Conservation (phyloP, 208 protist species). For the Leishmania braziliensis region DNA sequence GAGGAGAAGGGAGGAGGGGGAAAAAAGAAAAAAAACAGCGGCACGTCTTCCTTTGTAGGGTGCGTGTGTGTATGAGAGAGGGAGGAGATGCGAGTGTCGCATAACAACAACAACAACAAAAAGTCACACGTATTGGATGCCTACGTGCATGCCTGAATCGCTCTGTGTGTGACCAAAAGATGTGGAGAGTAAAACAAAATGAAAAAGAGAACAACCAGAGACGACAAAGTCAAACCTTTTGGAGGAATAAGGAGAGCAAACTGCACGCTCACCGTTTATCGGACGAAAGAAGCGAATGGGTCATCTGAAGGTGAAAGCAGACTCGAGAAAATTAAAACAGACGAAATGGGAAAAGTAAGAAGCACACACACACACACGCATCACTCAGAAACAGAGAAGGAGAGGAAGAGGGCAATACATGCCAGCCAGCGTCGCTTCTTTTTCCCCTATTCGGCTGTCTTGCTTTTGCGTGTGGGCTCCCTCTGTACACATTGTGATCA, state of each 20-base stretch:
- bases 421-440: background rate
- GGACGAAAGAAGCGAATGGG: background rate
- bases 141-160: background rate
- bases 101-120: background rate
- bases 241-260: background rate
- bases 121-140: background rate
- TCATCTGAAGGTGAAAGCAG: background rate
- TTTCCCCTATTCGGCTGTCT: background rate
- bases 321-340: background rate
- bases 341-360: background rate
- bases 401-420: background rate
- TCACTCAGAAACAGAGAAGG: background rate
- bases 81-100: background rate
- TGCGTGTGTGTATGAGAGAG: background rate
- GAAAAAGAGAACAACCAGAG: background rate
- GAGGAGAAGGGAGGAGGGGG: background rate
- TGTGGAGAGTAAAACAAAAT: background rate
- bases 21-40: background rate
- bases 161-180: background rate
- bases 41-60: background rate
- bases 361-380: background rate
- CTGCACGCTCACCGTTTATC: background rate
- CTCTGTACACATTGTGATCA: no score
- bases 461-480: no score
- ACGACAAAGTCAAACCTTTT: background rate